These are phyloP conservation scores for Euphorbia pulcherrima DNA, from an alignment of 345 rosid species.

Conservation along the genomic window DNA sequence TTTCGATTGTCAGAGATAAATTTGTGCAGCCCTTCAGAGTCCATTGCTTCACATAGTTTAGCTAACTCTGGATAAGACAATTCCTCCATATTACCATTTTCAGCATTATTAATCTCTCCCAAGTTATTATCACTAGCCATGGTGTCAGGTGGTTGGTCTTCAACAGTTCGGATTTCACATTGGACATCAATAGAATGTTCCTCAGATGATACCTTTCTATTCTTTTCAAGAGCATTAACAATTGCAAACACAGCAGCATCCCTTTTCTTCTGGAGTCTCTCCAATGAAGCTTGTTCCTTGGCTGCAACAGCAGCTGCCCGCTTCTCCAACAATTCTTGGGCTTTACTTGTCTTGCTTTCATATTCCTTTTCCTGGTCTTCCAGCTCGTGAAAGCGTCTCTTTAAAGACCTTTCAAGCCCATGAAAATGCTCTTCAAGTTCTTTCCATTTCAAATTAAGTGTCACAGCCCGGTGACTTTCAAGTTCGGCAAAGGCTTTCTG, in stretches of 20 bases:
- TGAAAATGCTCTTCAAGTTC: constrained; percentile 97
- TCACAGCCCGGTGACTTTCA: constrained; percentile 83
- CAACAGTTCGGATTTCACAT: constrained; percentile 27
- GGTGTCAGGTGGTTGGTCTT: constrained; percentile 45
- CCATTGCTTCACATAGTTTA: constrained; percentile 85
- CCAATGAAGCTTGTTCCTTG: constrained; percentile 71
- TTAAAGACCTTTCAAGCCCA: constrained; percentile 96
- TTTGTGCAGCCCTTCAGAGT: constrained; percentile 81
- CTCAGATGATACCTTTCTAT: constrained; percentile 40
- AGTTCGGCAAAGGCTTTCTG: constrained; percentile 99
- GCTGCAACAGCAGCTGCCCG: constrained; percentile 81
- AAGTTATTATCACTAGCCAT: constrained; percentile 45
- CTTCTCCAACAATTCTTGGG: constrained; percentile 64
- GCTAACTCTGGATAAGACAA: constrained; percentile 82
- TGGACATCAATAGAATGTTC: constrained; percentile 44
- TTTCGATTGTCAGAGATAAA: constrained; percentile 97
- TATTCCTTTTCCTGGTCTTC: constrained; percentile 92
- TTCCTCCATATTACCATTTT: constrained; percentile 48
- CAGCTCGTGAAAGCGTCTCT: constrained; percentile 94
- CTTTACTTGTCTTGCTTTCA: constrained; percentile 68
- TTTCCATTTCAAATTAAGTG: constrained; percentile 92
- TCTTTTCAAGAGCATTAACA: constrained; percentile 61
- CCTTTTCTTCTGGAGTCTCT: constrained; percentile 82
- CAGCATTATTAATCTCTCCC: constrained; percentile 47
- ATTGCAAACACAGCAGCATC: constrained; percentile 75